Evolutionary conservation across 2,329 filamentous ascomycete genomes (phyloP).

Genomic region (Cladosporium cucumerinum): DNA sequence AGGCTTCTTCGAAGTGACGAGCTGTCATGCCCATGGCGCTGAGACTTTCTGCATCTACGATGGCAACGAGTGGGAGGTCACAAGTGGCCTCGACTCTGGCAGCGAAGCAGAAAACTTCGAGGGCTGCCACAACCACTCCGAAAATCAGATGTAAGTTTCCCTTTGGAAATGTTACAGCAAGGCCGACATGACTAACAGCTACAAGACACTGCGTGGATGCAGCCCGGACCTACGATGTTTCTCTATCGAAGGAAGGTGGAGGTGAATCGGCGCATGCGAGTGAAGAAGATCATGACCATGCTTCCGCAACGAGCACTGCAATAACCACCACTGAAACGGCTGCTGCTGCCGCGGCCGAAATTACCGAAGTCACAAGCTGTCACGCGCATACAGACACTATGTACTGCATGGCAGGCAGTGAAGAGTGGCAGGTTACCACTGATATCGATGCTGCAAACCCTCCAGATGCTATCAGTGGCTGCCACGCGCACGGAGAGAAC

Average conservation of each 20-base stretch:
- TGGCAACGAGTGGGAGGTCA: constrained; percentile 13
- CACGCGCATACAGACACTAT: constrained; percentile 21
- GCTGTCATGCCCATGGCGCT: constrained; percentile 6
- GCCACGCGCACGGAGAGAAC: constrained; percentile 59
- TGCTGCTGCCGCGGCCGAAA: constrained; percentile 4
- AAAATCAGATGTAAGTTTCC: neutral
- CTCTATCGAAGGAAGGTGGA: neutral
- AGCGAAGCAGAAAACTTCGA: neutral
- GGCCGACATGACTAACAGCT: neutral
- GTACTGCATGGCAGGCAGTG: constrained; percentile 42
- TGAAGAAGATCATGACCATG: neutral
- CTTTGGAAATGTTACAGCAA: neutral
- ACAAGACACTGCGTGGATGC: constrained; percentile 9
- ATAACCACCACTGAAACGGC: neutral
- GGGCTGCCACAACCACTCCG: constrained; percentile 7
- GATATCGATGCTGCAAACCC: constrained; percentile 52
- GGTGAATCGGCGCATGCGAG: neutral
- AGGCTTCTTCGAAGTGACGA: neutral
- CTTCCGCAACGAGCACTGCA: neutral
- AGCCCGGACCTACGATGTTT: constrained; percentile 9
- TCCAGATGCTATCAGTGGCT: constrained; percentile 62
- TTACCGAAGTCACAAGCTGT: constrained; percentile 24
- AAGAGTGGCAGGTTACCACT: constrained; percentile 19
- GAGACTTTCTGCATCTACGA: constrained; percentile 9
- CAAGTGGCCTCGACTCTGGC: neutral